Base-by-base conservation (phyloP, 2,329 filamentous ascomycete species). In the Cucurbitaria berberidis region DNA sequence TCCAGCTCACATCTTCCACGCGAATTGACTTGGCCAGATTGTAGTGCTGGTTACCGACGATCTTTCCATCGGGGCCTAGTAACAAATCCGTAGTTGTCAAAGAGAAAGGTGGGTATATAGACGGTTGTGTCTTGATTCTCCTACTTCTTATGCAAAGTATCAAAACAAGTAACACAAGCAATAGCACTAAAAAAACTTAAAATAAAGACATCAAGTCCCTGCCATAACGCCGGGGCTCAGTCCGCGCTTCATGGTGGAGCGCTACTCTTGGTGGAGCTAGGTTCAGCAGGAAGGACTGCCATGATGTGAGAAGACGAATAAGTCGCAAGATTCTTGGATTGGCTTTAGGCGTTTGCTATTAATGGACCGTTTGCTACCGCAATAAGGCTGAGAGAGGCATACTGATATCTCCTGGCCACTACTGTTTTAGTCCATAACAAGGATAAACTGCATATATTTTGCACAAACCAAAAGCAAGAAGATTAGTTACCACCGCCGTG, bases 341-440 rank as follows among this genome's bases (percentile, higher is more conserved):
- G 13, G 29, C 5, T 30, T 30, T 30, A 30, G 13, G 13, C 5
- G 13, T 30, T 10, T 6, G 13, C 8, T 15, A 15, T 3, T 30
- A 30, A 30, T 15, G 13, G 4, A 34, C 4, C 13, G 30, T 34
- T 34, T 6, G 5, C 10, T 34, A n/a, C 24, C 24, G 30, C 16
- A 15, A 30, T 13, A 26, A 43, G 46, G 46, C 39, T 42, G 46
- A 38, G 22, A 35, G 46, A 49, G 46, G 46, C 46, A 43, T 29
- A 49, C 46, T 43, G 29, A 24, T 26, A 9, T 19, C 7, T 13
- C n/a, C 21, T 13, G 29, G 22, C 15, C 1, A 9, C 19, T 15
- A 16, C 4, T 15, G 3, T 21, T 22, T 21, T 39, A 13, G 6
- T 24, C 13, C 13, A 26, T 9, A n/a, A n/a, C n/a, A n/a, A n/a